Evolutionary conservation across 176 grass and related monocot genomes (phyloP).

Genomic region (Avena sativa): DNA sequence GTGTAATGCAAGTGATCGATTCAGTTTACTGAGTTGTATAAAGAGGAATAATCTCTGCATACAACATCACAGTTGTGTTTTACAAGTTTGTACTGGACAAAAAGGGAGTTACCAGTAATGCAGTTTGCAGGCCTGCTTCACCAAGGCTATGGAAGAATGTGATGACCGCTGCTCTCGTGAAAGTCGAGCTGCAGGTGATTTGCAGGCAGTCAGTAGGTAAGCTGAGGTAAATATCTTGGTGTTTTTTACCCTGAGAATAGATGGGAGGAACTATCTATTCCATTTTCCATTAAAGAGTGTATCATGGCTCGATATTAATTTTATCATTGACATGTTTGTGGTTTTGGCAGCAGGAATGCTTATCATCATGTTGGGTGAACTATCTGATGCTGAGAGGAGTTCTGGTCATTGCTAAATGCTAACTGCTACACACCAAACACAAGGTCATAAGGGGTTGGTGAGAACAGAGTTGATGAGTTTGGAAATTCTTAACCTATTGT

Average conservation of each 20-base stretch:
- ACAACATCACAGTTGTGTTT: not conserved
- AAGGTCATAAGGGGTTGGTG: slow-evolving; percentile 10
- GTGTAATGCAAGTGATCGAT: not conserved
- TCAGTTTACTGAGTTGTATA: not conserved
- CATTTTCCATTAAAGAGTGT: not conserved
- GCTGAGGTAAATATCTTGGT: not conserved
- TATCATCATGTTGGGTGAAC: not conserved
- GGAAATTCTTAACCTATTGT: not conserved
- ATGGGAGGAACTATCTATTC: not conserved
- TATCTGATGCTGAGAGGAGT: slow-evolving; percentile 14
- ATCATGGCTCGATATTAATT: not conserved
- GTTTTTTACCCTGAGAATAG: not conserved
- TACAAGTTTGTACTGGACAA: slow-evolving; percentile 20
- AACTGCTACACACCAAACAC: not conserved
- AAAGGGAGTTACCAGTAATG: slow-evolving; percentile 70
- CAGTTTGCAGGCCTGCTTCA: slow-evolving; percentile 61
- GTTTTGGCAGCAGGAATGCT: not conserved
- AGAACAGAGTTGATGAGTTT: not conserved
- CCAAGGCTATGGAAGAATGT: slow-evolving; percentile 71
- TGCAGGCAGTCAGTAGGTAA: slow-evolving; percentile 27
- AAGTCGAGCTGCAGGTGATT: slow-evolving; percentile 63
- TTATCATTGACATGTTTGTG: not conserved
- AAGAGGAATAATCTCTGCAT: not conserved
- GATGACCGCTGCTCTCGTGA: slow-evolving; percentile 58
- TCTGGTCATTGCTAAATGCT: not conserved